Percentiles rank a stretch among this genome's conserved stretches.
phyloP scores from a whole-genome alignment of 2,329 filamentous ascomycete genomes.

The Albophoma yamanashiensis region DNA sequence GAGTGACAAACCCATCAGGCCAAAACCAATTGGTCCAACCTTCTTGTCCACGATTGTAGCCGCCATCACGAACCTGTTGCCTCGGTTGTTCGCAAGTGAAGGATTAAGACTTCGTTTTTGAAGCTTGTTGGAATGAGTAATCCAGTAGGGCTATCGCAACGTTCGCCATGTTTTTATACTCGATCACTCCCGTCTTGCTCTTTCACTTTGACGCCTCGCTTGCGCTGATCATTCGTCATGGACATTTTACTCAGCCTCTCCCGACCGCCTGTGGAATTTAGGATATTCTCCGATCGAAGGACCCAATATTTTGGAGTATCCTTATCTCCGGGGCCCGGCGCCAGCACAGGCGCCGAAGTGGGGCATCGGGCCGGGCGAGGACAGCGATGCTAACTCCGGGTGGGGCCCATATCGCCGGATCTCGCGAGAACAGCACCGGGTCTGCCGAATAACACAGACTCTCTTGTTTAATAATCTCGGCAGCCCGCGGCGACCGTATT shows the following conservation, averaged over 20 bases:
- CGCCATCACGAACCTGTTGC: background rate
- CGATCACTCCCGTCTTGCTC: background rate
- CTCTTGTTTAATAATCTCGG: background rate
- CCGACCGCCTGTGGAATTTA: background rate
- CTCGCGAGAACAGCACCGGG: background rate
- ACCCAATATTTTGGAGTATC: background rate
- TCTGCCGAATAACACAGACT: background rate
- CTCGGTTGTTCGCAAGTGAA: background rate
- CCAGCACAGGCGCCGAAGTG: background rate
- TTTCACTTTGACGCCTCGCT: background rate
- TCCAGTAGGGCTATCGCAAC: background rate
- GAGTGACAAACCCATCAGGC: slow-evolving; percentile 38
- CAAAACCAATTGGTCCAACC: slow-evolving; percentile 40
- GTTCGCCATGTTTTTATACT: background rate
- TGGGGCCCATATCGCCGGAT: background rate
- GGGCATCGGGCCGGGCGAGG: background rate
- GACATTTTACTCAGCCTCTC: background rate
- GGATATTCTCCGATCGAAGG: background rate
- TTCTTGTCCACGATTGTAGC: slow-evolving; percentile 27
- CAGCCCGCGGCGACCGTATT: too few relatives aligned
- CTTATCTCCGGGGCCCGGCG: background rate
- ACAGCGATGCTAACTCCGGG: background rate
- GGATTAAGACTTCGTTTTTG: background rate
- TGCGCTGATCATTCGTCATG: background rate
- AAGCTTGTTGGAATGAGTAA: background rate